phyloP scores from a whole-genome alignment of 1,284 basidiomycete species.

The Puccinia triticina region DNA sequence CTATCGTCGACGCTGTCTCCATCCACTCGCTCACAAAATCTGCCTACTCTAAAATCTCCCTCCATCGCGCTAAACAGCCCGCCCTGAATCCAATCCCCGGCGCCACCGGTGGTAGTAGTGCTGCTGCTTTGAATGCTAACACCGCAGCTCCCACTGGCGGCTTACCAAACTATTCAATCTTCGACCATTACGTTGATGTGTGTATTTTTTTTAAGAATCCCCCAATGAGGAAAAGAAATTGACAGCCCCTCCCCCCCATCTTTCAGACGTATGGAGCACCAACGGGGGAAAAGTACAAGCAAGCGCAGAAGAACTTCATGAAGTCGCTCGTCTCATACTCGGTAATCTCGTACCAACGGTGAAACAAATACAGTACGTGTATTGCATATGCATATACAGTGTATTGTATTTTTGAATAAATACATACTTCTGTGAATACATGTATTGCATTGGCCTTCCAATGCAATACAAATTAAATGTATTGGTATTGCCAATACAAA shows the following conservation, averaged over 20 bases:
- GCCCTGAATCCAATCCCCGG: slow-evolving; percentile 72
- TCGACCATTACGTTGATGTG: slow-evolving; percentile 86
- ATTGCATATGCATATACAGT: too few species aligned
- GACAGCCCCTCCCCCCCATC: not conserved
- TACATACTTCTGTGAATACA: too few species aligned
- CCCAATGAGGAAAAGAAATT: not conserved
- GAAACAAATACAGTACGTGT: too few species aligned
- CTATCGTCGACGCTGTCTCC: slow-evolving; percentile 87
- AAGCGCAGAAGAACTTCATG: slow-evolving; percentile 79
- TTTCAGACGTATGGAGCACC: slow-evolving; percentile 83
- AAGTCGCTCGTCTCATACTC: slow-evolving; percentile 90
- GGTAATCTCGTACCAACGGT: slow-evolving; percentile 83
- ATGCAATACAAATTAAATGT: too few species aligned
- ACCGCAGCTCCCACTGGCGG: not conserved
- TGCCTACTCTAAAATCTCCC: slow-evolving; percentile 84
- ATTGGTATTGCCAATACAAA: too few species aligned
- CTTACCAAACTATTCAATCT: slow-evolving; percentile 66
- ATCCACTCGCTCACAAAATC: slow-evolving; percentile 99
- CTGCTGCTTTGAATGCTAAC: not conserved
- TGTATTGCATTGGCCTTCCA: too few species aligned
- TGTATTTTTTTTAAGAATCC: slow-evolving; percentile 57
- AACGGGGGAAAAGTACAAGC: slow-evolving; percentile 80
- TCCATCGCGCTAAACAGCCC: slow-evolving; percentile 54
- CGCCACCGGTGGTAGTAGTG: slow-evolving; percentile 57
- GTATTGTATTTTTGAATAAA: too few species aligned